Evolutionary conservation across 495 filamentous ascomycete genomes (phyloP).

Genomic region (Penicillium riverlandense): DNA sequence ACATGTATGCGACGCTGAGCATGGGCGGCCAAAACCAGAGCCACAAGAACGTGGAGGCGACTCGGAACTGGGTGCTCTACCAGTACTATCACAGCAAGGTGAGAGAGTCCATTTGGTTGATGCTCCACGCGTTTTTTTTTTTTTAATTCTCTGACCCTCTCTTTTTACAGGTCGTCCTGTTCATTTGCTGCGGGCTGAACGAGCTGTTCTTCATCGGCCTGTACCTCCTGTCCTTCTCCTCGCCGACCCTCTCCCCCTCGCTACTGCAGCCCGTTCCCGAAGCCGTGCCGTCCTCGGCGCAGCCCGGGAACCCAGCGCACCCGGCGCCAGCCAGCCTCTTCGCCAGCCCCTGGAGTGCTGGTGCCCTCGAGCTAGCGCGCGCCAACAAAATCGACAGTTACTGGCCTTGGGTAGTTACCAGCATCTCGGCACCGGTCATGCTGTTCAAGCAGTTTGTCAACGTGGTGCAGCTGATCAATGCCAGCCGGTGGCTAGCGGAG

Average conservation of each 20-base stretch:
- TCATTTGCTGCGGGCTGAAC: constrained; percentile 83
- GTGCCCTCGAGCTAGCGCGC: constrained; percentile 81
- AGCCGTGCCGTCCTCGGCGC: constrained; percentile 44
- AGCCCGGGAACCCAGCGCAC: constrained; percentile 59
- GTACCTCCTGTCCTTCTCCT: constrained; percentile 95
- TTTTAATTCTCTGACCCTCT: background rate
- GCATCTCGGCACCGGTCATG: constrained; percentile 81
- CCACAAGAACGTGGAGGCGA: constrained; percentile 86
- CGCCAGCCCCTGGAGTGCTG: constrained; percentile 78
- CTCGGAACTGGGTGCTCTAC: constrained; percentile 66
- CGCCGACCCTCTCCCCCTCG: constrained; percentile 73
- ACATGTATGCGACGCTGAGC: constrained; percentile 86
- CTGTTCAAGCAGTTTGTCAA: constrained; percentile 88
- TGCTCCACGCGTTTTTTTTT: background rate
- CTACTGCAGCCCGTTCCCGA: constrained; percentile 52
- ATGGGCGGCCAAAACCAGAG: constrained; percentile 73
- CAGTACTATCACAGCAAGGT: constrained; percentile 97
- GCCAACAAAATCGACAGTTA: constrained; percentile 88
- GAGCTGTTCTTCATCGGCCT: constrained; percentile 96
- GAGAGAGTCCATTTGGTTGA: constrained; percentile 15
- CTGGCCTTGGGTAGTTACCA: constrained; percentile 81
- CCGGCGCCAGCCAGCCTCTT: constrained; percentile 62
- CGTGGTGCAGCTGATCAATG: constrained; percentile 88
- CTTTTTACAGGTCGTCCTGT: constrained; percentile 68
- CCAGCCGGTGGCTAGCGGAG: constrained; percentile 85